Conservation (phyloP, 1,284 basidiomycete species). For the Nidula niveotomentosa region DNA sequence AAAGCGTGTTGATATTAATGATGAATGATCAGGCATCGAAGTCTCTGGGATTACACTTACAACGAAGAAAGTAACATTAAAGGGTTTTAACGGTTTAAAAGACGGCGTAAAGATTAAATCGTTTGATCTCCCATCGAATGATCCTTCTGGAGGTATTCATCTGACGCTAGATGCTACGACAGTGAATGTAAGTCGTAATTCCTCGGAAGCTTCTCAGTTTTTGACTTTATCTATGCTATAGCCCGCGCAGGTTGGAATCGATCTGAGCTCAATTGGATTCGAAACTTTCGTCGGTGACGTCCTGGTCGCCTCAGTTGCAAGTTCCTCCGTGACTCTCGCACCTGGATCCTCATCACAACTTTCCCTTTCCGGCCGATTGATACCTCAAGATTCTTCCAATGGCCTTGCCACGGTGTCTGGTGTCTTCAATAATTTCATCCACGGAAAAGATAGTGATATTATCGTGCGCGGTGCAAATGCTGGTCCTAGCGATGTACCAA, state of each 20-base stretch:
- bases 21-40: conserved; percentile 42
- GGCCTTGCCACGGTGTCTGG: conserved; percentile 64
- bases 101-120: conserved; percentile 64
- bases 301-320: conserved; percentile 61
- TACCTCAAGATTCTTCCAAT: conserved; percentile 54
- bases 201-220: conserved; percentile 1
- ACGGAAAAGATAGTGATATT: conserved; percentile 64
- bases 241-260: conserved; percentile 80
- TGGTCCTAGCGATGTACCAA: conserved; percentile 53
- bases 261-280: conserved; percentile 64
- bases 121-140: conserved; percentile 74
- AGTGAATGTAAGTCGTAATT: conserved; percentile 47
- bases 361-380: conserved; percentile 61
- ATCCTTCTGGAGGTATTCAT: conserved; percentile 75
- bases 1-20: not conserved
- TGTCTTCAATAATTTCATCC: conserved; percentile 76
- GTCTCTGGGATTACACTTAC: conserved; percentile 56
- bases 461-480: conserved; percentile 64
- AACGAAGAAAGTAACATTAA: conserved; percentile 64
- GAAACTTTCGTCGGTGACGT: conserved; percentile 53
- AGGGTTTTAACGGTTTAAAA: conserved; percentile 73
- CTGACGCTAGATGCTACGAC: conserved; percentile 65
- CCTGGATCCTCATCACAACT: conserved; percentile 57
- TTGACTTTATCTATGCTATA: conserved; percentile 17
- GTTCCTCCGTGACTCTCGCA: conserved; percentile 52